Evolutionary conservation across 2,329 filamentous ascomycete species (phyloP).

Genomic region (Penicillium sp.): DNA sequence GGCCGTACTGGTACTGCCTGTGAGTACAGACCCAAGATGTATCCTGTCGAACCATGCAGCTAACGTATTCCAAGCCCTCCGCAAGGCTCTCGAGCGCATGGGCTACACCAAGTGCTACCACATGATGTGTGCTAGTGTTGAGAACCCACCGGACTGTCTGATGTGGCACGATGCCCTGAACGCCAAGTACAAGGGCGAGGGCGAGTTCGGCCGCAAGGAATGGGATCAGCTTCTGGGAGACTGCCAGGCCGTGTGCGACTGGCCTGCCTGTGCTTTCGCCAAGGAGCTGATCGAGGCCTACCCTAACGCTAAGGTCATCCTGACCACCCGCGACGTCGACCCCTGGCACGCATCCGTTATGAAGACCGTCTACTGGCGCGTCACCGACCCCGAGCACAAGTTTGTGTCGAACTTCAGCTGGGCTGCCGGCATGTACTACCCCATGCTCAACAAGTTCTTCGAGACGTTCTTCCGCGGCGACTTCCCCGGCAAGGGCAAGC

Average conservation of each 20-base stretch:
- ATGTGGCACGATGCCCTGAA: constrained; percentile 66
- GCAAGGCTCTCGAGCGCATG: constrained; percentile 60
- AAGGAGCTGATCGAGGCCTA: constrained; percentile 67
- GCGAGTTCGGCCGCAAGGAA: constrained; percentile 60
- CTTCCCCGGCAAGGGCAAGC: constrained; percentile 61
- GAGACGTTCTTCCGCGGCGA: constrained; percentile 63
- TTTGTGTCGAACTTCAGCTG: constrained; percentile 55
- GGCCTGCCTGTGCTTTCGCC: constrained; percentile 62
- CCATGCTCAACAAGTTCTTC: constrained; percentile 66
- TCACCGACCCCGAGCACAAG: constrained; percentile 57
- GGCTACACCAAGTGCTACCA: constrained; percentile 67
- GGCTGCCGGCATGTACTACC: constrained; percentile 63
- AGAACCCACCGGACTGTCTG: constrained; percentile 62
- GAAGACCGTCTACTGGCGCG: constrained; percentile 65
- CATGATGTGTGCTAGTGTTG: constrained; percentile 65
- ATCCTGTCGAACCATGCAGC: neutral
- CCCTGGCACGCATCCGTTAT: constrained; percentile 60
- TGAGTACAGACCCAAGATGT: constrained; percentile 34
- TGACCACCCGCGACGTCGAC: constrained; percentile 62
- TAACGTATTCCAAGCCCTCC: constrained; percentile 47
- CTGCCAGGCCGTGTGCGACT: constrained; percentile 63
- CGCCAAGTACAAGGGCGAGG: constrained; percentile 58
- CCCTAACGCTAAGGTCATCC: constrained; percentile 65
- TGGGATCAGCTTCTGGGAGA: constrained; percentile 65
- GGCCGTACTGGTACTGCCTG: constrained; percentile 67